Evolutionary conservation across 1,284 basidiomycete genomes (phyloP), one percentile per base, ranked within the genome.

Genomic region (Mycena citricolor): DNA sequence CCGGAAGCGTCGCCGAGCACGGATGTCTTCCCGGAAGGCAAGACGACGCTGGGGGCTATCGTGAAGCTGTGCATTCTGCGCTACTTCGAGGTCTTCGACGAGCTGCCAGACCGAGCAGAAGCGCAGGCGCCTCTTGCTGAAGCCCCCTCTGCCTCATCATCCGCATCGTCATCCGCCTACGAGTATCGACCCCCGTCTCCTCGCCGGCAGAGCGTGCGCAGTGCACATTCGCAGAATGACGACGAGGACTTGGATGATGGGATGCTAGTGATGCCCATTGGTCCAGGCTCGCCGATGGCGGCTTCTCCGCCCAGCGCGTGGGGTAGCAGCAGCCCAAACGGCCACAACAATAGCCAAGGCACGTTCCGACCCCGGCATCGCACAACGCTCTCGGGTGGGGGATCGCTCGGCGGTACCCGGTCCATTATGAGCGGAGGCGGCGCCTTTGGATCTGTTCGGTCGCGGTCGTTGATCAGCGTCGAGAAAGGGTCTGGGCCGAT

Each of bases 1-100:
- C n/a, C n/a, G n/a, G n/a, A n/a, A n/a, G n/a, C n/a, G n/a, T n/a
- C n/a, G n/a, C 56, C 35, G 56, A 29, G 26, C 47, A 30, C 23
- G 57, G 62, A 10, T 50, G 62, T 5, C 54, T 52, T 39, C 37
- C n/a, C 52, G 20, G 73, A 77, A 54, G 71, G 71, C 36, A 67
- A 64, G 49, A 81, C 79, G 8, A 89, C 86, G 1, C 68, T 92
- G 0, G 88, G 88, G 4, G 70, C 73, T 41, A 68, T 92, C 36
- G 69, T 91, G 60, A 81, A 83, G 57, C 65, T 88, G 26, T 90
- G 86, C 62, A 90, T 92, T 44, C 77, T 86, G 56, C 76, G 79
- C 32, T 92, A 90, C 61, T 90, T 85, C 61, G 90, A 92, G 60
- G 70, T 92, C 24, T 92, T 92, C 57, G 88, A 91, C 57, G 86